phyloP scores from a whole-genome alignment of 768 basidiomycete species.

The Macrolepiota albuminosa region DNA sequence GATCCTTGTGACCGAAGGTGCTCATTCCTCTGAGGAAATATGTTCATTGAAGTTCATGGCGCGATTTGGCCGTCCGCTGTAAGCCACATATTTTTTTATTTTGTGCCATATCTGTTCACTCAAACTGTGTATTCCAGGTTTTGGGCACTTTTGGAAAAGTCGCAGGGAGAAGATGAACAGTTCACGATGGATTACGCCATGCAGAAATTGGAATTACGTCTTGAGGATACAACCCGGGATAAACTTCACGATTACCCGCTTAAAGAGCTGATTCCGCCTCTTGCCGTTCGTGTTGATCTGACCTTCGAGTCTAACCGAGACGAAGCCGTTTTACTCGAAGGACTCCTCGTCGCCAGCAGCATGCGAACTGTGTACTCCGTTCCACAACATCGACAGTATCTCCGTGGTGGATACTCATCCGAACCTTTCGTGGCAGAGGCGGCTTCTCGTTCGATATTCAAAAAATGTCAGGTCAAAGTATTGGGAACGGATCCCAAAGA shows the following conservation, averaged over 20 bases:
- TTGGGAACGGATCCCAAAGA: no score
- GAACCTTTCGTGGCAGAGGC: not conserved
- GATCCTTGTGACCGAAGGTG: not conserved
- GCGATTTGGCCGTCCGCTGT: not conserved
- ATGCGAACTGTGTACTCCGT: not conserved
- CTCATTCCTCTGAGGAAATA: not conserved
- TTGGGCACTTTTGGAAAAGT: not conserved
- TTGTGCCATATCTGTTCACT: not conserved
- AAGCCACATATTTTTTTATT: not conserved
- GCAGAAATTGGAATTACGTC: not conserved
- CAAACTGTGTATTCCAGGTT: not conserved
- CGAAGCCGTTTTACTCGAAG: not conserved
- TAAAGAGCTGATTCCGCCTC: not conserved
- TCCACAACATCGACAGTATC: not conserved
- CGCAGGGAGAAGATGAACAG: no score
- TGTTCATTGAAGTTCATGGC: not conserved
- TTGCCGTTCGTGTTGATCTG: not conserved
- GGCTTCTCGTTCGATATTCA: not conserved
- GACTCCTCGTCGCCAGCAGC: not conserved
- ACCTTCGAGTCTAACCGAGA: not conserved
- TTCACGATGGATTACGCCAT: not conserved
- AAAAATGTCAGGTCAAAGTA: not conserved
- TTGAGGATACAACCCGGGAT: not conserved
- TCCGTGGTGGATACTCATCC: not conserved
- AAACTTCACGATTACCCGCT: not conserved